Conservation (phyloP, 2,329 filamentous ascomycete genomes). For the Teratosphaeriaceae sp. region DNA sequence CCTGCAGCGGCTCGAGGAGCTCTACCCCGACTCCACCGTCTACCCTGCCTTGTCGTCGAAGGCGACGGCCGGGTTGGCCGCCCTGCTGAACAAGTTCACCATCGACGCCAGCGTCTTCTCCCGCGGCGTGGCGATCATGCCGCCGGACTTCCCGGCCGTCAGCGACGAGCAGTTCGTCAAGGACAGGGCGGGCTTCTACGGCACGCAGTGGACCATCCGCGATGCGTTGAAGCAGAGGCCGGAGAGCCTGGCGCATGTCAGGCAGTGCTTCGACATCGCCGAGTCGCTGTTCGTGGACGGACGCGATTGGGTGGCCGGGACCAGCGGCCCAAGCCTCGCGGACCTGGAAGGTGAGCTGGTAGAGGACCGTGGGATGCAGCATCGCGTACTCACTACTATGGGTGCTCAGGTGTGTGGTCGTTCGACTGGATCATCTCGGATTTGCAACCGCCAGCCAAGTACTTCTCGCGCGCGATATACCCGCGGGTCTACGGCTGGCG, state of each 20-base stretch:
- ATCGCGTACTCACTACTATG: background rate
- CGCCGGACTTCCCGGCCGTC: slow-evolving; percentile 47
- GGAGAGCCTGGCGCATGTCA: slow-evolving; percentile 52
- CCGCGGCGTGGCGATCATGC: slow-evolving; percentile 50
- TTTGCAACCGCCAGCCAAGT: slow-evolving; percentile 46
- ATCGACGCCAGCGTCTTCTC: slow-evolving; percentile 54
- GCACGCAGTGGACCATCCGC: slow-evolving; percentile 36
- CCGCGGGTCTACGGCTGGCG: slow-evolving; percentile 60
- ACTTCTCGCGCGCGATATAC: slow-evolving; percentile 48
- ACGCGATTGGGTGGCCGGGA: slow-evolving; percentile 57
- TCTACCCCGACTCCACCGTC: slow-evolving; percentile 37
- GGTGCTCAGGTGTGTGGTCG: slow-evolving; percentile 29
- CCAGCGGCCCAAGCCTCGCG: slow-evolving; percentile 46
- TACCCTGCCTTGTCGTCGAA: slow-evolving; percentile 21
- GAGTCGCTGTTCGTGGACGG: slow-evolving; percentile 61
- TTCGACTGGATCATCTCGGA: slow-evolving; percentile 56
- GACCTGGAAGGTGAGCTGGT: slow-evolving; percentile 52
- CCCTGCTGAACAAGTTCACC: slow-evolving; percentile 1
- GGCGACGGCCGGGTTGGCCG: background rate
- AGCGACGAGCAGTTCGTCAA: slow-evolving; percentile 53
- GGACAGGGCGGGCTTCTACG: slow-evolving; percentile 48
- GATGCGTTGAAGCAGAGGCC: slow-evolving; percentile 39
- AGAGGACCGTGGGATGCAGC: background rate
- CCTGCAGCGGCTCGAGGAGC: slow-evolving; percentile 54
- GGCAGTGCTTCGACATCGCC: slow-evolving; percentile 49